Conservation (phyloP, 176 grass and related monocot species). For the Chloris gayana region DNA sequence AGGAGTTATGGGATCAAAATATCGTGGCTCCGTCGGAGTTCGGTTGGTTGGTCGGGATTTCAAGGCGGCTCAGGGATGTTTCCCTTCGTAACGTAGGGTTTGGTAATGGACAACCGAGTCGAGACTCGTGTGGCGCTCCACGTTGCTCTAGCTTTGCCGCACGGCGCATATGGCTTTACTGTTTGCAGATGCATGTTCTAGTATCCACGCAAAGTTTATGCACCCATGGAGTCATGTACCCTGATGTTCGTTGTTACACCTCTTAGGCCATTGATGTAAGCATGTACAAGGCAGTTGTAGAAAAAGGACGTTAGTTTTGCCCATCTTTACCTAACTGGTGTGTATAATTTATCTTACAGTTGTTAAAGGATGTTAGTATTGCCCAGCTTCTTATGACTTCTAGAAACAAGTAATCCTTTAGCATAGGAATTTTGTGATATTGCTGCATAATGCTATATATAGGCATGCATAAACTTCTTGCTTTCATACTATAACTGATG, state of each 20-base stretch:
- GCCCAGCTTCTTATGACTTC: not conserved
- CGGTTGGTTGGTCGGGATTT: slow-evolving; percentile 5
- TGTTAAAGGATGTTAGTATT: slow-evolving; percentile 2
- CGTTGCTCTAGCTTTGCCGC: not conserved
- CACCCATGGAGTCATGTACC: not conserved
- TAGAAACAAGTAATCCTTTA: not conserved
- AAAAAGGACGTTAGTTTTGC: not conserved
- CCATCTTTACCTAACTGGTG: not conserved
- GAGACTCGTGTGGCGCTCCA: not conserved
- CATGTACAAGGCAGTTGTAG: not conserved
- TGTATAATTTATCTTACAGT: not conserved
- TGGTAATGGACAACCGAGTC: slow-evolving; percentile 21
- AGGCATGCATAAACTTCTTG: slow-evolving; percentile 1
- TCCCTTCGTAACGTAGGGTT: slow-evolving; percentile 32
- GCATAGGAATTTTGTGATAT: slow-evolving; percentile 5
- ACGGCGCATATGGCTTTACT: not conserved
- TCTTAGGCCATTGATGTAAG: not conserved
- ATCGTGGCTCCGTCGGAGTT: not conserved
- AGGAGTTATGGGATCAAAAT: not conserved
- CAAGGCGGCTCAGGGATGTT: not conserved
- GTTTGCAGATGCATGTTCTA: not conserved
- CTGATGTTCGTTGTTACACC: not conserved
- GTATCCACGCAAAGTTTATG: not conserved
- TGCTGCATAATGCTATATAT: slow-evolving; percentile 16
- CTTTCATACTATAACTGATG: slow-evolving; percentile 12